phyloP scores from a whole-genome alignment of 306 rosid species.

The Prunus kanzakura region DNA sequence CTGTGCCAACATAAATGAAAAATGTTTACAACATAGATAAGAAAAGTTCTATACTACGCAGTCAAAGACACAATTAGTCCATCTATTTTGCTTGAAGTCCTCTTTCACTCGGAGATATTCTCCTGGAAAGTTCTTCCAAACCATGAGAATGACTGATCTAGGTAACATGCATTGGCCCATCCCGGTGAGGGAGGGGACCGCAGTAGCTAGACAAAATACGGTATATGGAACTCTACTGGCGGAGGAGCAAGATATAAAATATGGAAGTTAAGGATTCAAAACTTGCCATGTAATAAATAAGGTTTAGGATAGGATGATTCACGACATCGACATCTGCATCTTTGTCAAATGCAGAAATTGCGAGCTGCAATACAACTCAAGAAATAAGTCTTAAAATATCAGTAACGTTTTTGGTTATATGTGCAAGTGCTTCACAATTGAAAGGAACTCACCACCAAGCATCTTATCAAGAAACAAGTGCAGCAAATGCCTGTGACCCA shows the following conservation, averaged over 20 bases:
- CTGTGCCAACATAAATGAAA: slow-evolving; percentile 28
- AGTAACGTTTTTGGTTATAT: neutral
- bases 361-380: slow-evolving; percentile 46
- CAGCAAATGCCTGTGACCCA: slow-evolving; percentile 68
- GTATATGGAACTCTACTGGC: neutral
- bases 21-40: neutral
- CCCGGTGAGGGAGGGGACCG: neutral
- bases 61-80: neutral
- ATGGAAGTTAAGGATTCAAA: neutral
- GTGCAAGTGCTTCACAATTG: neutral
- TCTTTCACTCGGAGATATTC: no score
- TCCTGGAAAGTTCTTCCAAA: neutral
- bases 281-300: slow-evolving; percentile 67
- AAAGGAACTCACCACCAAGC: slow-evolving; percentile 58
- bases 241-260: neutral
- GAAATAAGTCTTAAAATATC: slow-evolving; percentile 15
- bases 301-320: slow-evolving; percentile 58
- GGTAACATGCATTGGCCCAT: neutral
- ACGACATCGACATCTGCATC: slow-evolving; percentile 52
- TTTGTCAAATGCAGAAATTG: slow-evolving; percentile 49
- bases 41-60: neutral
- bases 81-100: neutral
- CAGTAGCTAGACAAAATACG: neutral
- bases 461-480: slow-evolving; percentile 72
- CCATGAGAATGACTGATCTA: neutral